These are phyloP conservation scores for Rhizopogon vesiculosus DNA, from an alignment of 768 basidiomycete genomes.

Conservation along the genomic window DNA sequence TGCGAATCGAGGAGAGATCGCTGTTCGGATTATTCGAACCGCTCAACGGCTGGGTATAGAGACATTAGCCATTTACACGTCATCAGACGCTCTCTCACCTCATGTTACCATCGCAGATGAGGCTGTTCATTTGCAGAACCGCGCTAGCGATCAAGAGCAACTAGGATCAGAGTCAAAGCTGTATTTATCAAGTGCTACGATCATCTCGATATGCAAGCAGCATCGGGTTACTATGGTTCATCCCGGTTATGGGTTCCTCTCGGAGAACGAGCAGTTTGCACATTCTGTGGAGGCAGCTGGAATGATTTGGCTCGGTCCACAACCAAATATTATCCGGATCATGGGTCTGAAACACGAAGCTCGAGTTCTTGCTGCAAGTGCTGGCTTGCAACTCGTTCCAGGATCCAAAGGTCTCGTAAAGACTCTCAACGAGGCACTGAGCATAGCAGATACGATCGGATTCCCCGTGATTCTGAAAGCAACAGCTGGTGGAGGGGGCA, in stretches of 20 bases:
- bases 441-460: conserved; percentile 38
- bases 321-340: conserved; percentile 38
- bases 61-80: conserved; percentile 56
- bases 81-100: conserved; percentile 51
- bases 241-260: conserved; percentile 63
- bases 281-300: conserved; percentile 39
- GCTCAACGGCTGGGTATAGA: conserved; percentile 46
- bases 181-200: conserved; percentile 35
- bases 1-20: conserved; percentile 73
- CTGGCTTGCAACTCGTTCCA: conserved; percentile 51
- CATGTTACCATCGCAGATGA: conserved; percentile 57
- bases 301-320: conserved; percentile 56
- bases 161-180: conserved; percentile 35
- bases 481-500: conserved; percentile 66
- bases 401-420: conserved; percentile 48
- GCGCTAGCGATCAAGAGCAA: background rate
- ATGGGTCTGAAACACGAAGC: conserved; percentile 68
- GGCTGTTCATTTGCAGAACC: conserved; percentile 31
- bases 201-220: conserved; percentile 39
- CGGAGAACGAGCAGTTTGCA: conserved; percentile 59
- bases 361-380: conserved; percentile 36
- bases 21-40: conserved; percentile 55
- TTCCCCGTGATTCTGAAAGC: conserved; percentile 66
- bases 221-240: conserved; percentile 48
- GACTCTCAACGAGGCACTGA: conserved; percentile 36